Evolutionary conservation across 225 moss, liverwort and hornwort genomes (phyloP).

Genomic region (Pseudoscleropodium purum): DNA sequence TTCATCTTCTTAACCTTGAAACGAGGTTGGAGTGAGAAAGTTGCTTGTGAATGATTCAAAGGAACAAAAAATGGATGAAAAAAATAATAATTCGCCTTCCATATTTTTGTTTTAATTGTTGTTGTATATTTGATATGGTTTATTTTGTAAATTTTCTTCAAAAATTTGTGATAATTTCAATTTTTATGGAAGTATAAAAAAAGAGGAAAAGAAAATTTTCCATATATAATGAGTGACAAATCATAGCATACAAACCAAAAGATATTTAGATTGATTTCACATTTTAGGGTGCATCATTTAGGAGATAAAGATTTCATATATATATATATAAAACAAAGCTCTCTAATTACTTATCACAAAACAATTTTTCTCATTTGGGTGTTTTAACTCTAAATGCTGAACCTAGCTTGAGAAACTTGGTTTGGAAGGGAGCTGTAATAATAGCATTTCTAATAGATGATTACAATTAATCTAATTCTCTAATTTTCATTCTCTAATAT

Average conservation of each 20-base stretch:
- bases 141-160: neutral
- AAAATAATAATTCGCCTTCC: neutral
- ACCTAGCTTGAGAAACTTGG: no score
- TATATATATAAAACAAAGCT: neutral
- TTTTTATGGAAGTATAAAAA: neutral
- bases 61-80: neutral
- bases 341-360: no score
- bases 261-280: neutral
- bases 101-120: neutral
- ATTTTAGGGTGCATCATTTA: no score
- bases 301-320: neutral
- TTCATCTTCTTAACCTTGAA: rapidly evolving
- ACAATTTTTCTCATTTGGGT: no score
- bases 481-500: no score
- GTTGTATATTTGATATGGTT: neutral
- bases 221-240: neutral
- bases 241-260: neutral
- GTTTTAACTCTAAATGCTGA: no score
- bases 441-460: no score
- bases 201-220: no score
- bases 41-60: neutral
- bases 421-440: no score
- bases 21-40: rapidly evolving
- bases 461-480: no score
- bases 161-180: neutral